Base-by-base conservation (phyloP, 1,139 yeast genomes). In the Kluyveromyces marxianus region DNA sequence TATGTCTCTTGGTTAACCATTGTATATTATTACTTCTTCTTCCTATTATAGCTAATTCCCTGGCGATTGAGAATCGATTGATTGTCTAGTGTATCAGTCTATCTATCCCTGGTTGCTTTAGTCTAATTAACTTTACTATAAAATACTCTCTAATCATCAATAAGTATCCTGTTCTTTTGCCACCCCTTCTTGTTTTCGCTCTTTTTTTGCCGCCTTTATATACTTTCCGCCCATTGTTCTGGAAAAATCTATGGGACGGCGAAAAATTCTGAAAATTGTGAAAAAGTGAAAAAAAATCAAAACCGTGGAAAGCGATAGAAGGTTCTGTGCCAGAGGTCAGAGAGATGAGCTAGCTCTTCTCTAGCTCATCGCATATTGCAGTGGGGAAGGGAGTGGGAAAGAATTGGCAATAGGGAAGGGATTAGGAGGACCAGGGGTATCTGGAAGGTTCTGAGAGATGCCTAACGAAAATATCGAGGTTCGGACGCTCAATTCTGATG, bases 1-100 rank as follows among this genome's bases (percentile, higher is more conserved):
- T 80, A 88, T 52, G 94, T 83, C 77, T 85, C 94, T 66, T 78
- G 71, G 66, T 74, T 75, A 57, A 85, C 72, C 89, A 81, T 81
- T 35, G 37, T 14, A 24, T 21, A 7, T 24, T 14, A 21, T 14
- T 14, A 14, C 24, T 14, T 24, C 26, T 14, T 24, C 26, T 35
- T 35, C 24, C 37, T 14, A 35, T 35, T 14, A 35, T 14, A 35
- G 2, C 3, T 35, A 14, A 14, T 14, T 14, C 21, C 21, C 21
- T 14, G 21, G 21, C 21, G 21, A 14, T 14, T 14, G 21, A 14
- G 21, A 14, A 14, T 14, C 21, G 21, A 14, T 14, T 14, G 21
- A 14, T 14, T 14, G 21, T 14, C 21, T 14, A 14, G 21, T 14
- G 21, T 14, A 14, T 14, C 21, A 14, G 21, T 14, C 21, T 14